Percentiles rank a stretch among this genome's conserved stretches.
phyloP scores from a whole-genome alignment of 2,329 filamentous ascomycete genomes.

The Diplodia sapinea region DNA sequence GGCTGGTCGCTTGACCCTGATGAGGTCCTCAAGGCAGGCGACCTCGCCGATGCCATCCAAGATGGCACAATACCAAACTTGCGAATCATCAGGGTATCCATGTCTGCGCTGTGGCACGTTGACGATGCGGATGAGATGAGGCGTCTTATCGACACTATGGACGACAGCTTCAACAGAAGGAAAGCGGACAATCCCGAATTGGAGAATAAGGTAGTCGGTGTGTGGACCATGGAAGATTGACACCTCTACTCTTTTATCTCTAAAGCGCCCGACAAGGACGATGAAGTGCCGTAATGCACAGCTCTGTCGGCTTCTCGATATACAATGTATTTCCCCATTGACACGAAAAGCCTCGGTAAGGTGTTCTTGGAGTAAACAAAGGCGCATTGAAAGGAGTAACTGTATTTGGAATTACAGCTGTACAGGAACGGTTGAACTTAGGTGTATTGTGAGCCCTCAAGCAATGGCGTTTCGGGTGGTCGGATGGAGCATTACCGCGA shows the following conservation, averaged over 20 bases:
- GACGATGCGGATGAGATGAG: constrained; percentile 18
- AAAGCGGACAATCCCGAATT: not conserved
- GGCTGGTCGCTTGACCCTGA: constrained; percentile 34
- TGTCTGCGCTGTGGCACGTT: constrained; percentile 17
- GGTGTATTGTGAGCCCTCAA: not conserved
- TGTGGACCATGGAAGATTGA: constrained; percentile 31
- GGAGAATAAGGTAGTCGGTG: constrained; percentile 4
- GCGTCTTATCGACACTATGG: constrained; percentile 5
- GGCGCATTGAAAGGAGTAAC: not conserved
- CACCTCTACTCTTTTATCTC: not conserved
- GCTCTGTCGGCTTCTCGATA: not conserved
- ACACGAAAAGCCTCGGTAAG: not conserved
- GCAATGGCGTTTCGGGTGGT: not conserved
- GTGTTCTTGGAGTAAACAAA: not conserved
- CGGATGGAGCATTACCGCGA: not conserved
- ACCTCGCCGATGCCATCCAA: constrained; percentile 51
- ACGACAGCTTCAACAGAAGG: not conserved
- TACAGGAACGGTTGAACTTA: not conserved
- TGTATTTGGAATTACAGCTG: not conserved
- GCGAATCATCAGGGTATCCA: constrained; percentile 20
- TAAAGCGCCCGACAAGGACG: not conserved
- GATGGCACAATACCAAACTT: constrained; percentile 35
- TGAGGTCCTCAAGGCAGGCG: constrained; percentile 49
- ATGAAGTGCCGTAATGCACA: not conserved
- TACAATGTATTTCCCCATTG: not conserved